A percentile compares a stretch with the other conserved stretches of the same genome.
Evolutionary conservation across 108 stramenopile genomes (phyloP).

Genomic region (Pseudonitzschia pungens): DNA sequence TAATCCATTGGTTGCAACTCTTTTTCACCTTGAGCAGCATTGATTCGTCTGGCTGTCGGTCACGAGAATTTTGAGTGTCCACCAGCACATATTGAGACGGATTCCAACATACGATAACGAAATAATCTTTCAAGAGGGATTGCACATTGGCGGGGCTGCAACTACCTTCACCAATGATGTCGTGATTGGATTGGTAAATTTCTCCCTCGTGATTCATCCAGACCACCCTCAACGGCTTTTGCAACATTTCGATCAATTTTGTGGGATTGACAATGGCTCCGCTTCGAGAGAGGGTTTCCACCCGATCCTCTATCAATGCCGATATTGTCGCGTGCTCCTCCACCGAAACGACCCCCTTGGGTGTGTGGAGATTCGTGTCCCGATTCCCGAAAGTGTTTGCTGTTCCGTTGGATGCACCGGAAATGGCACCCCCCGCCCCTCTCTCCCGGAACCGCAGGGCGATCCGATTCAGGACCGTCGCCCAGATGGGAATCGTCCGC

Average conservation of each 20-base stretch:
- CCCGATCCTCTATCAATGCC: constrained; percentile 48
- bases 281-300: constrained; percentile 51
- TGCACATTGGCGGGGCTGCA: neutral
- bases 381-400: constrained; percentile 16
- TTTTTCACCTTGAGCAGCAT: neutral
- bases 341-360: constrained; percentile 41
- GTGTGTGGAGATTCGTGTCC: constrained; percentile 56
- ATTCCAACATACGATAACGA: constrained; percentile 53
- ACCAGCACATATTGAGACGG: constrained; percentile 29
- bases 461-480: constrained; percentile 63
- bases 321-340: constrained; percentile 51
- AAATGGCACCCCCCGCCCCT: neutral
- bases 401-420: neutral
- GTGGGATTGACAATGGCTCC: constrained; percentile 56
- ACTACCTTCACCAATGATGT: neutral
- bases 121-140: constrained; percentile 23
- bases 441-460: constrained; percentile 41
- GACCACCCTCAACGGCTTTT: constrained; percentile 40
- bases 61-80: neutral
- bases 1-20: constrained; percentile 21
- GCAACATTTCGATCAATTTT: constrained; percentile 9
- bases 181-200: neutral
- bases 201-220: constrained; percentile 30
- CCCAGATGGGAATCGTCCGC: constrained; percentile 80
- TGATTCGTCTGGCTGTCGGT: neutral